Evolutionary conservation across 768 basidiomycete genomes (phyloP).

Genomic region (Kwoniella sp.): DNA sequence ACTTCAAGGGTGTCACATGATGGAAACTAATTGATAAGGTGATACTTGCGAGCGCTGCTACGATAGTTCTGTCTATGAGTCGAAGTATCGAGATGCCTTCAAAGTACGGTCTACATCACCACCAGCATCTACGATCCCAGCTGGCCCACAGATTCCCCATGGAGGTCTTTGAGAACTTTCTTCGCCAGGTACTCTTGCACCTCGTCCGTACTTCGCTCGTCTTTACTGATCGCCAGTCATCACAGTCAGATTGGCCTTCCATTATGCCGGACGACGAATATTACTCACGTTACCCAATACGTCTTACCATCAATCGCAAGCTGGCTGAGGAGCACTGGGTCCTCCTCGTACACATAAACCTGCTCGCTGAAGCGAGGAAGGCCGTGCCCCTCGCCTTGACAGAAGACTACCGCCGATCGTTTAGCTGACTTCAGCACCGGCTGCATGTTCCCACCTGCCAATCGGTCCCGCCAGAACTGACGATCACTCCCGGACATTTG

Average conservation of each 20-base stretch:
- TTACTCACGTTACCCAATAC: constrained; percentile 7
- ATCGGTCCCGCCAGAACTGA: not conserved
- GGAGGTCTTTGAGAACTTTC: constrained; percentile 12
- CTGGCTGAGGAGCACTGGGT: not conserved
- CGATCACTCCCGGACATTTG: too few relatives aligned
- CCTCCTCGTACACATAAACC: not conserved
- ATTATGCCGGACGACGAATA: not conserved
- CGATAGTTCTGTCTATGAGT: too few relatives aligned
- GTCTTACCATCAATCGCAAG: constrained; percentile 5
- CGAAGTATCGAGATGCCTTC: too few relatives aligned
- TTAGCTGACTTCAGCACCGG: not conserved
- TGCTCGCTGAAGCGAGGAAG: not conserved
- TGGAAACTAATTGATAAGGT: too few relatives aligned
- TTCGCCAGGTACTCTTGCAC: constrained; percentile 19
- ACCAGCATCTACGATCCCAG: too few relatives aligned
- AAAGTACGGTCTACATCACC: too few relatives aligned
- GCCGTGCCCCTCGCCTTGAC: not conserved
- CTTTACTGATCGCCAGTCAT: not conserved
- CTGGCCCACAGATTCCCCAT: too few relatives aligned
- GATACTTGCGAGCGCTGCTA: too few relatives aligned
- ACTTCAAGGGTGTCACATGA: too few relatives aligned
- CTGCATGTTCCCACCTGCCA: not conserved
- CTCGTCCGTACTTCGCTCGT: not conserved
- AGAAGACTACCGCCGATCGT: not conserved
- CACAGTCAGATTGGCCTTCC: not conserved